Evolutionary conservation across 2,329 filamentous ascomycete genomes (phyloP).

Genomic region (Uncinocarpus reesii): DNA sequence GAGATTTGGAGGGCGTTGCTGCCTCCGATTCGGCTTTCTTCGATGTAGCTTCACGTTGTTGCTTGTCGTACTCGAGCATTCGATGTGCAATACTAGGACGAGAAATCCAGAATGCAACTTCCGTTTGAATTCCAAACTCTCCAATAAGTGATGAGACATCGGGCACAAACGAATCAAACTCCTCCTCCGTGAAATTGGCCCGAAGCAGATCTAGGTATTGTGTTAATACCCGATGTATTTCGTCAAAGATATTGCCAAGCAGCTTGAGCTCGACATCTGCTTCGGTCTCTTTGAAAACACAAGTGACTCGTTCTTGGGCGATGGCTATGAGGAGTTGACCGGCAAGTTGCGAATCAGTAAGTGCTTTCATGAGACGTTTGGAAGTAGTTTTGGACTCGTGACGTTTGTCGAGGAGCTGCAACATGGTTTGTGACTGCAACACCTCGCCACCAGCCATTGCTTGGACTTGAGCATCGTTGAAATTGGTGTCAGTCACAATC

Average conservation of each 20-base stretch:
- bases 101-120: constrained; percentile 74
- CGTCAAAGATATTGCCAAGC: constrained; percentile 76
- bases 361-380: constrained; percentile 65
- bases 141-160: constrained; percentile 61
- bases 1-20: constrained; percentile 17
- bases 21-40: constrained; percentile 23
- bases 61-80: constrained; percentile 39
- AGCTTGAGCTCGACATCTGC: constrained; percentile 73
- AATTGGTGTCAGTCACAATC: constrained; percentile 73
- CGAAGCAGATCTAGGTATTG: constrained; percentile 86
- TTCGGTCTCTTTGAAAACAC: constrained; percentile 61
- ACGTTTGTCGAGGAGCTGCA: constrained; percentile 70
- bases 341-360: constrained; percentile 67
- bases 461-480: constrained; percentile 76
- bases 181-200: constrained; percentile 61
- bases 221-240: constrained; percentile 71
- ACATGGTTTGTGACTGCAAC: constrained; percentile 68
- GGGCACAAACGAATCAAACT: constrained; percentile 72
- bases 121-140: constrained; percentile 68
- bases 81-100: constrained; percentile 62
- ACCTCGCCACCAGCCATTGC: constrained; percentile 80
- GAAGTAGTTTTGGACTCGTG: constrained; percentile 66
- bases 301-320: constrained; percentile 80
- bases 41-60: constrained; percentile 21
- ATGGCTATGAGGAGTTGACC: constrained; percentile 80